These are phyloP conservation scores for Thalassiosira profunda DNA, from an alignment of 108 stramenopile species.

Conservation along the genomic window DNA sequence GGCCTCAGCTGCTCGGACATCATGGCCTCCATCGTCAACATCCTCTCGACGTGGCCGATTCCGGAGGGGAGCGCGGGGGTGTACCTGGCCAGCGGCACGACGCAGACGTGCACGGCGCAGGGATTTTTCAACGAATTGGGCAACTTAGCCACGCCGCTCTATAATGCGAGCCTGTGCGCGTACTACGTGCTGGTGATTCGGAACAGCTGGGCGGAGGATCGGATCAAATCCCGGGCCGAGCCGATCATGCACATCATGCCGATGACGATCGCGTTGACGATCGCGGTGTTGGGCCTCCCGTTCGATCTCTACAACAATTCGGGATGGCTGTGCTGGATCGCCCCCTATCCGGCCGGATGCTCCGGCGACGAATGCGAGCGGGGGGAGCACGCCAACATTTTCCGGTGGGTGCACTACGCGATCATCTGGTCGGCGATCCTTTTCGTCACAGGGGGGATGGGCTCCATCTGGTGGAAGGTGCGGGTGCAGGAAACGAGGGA, in stretches of 20 bases:
- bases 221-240: constrained; percentile 20
- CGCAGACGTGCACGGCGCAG: constrained; percentile 46
- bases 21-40: constrained; percentile 34
- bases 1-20: constrained; percentile 37
- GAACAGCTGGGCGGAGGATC: constrained; percentile 29
- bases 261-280: constrained; percentile 20
- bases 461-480: constrained; percentile 37
- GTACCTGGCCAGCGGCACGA: constrained; percentile 44
- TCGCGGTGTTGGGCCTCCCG: constrained; percentile 27
- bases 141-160: constrained; percentile 47
- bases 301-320: constrained; percentile 44
- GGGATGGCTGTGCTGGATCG: constrained; percentile 48
- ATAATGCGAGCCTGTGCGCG: constrained; percentile 37
- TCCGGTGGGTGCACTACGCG: constrained; percentile 38
- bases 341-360: constrained; percentile 26
- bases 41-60: constrained; percentile 51
- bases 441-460: constrained; percentile 33
- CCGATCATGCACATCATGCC: constrained; percentile 27
- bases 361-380: constrained; percentile 12
- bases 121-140: constrained; percentile 50
- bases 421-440: constrained; percentile 47
- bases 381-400: constrained; percentile 26
- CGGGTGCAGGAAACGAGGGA: not conserved
- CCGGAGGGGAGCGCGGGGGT: constrained; percentile 41
- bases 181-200: constrained; percentile 35